A percentile compares a stretch with the other conserved stretches of the same genome.
phyloP scores from a whole-genome alignment of 129 eudicot species.

The Helianthus annuus region HanXRQr2.0-SUNRISE NC_035439.2:103023993-103024492 shows the following conservation, averaged over 20 bases:
- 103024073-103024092: slow-evolving; percentile 16
- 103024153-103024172: slow-evolving; percentile 27
- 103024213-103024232: slow-evolving; percentile 13
- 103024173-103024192: slow-evolving; percentile 17
- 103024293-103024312: slow-evolving; percentile 33
- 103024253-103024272: background rate
- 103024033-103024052: slow-evolving; percentile 27
- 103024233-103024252: slow-evolving; percentile 14
- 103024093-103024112: slow-evolving; percentile 17
- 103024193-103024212: background rate
- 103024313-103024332: slow-evolving; percentile 8
- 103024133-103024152: slow-evolving; percentile 15
- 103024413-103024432: slow-evolving; percentile 24
- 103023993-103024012: slow-evolving; percentile 17
- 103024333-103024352: slow-evolving; percentile 13
- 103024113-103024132: slow-evolving; percentile 18
- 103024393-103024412: slow-evolving; percentile 34
- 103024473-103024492: slow-evolving; percentile 42
- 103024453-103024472: slow-evolving; percentile 28
- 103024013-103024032: slow-evolving; percentile 25
- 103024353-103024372: slow-evolving; percentile 42
- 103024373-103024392: slow-evolving; percentile 57
- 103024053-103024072: slow-evolving; percentile 23
- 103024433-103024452: background rate
- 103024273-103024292: background rate